A percentile compares a stretch with the other conserved stretches of the same genome.
Conservation (phyloP, 768 basidiomycete genomes). For the Russula griseocarnosa region DNA sequence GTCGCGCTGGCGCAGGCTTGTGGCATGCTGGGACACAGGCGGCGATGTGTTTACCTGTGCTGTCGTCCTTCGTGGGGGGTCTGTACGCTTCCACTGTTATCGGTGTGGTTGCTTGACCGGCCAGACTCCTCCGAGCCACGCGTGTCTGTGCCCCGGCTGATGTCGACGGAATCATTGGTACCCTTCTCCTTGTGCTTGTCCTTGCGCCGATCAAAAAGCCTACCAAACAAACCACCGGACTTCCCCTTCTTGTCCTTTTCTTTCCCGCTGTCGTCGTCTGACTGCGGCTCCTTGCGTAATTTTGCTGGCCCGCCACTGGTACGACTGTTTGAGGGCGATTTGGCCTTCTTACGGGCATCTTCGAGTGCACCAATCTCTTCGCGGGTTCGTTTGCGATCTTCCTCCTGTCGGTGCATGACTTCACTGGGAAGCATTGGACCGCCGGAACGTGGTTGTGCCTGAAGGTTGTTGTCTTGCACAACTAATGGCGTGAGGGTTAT, state of each 20-base stretch:
- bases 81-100: conserved; percentile 11
- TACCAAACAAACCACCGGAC: conserved; percentile 61
- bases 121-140: conserved; percentile 62
- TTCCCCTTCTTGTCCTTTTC: conserved; percentile 63
- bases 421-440: conserved; percentile 40
- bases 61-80: conserved; percentile 35
- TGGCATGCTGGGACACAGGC: conserved; percentile 56
- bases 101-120: conserved; percentile 43
- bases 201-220: conserved; percentile 73
- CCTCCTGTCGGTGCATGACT: conserved; percentile 46
- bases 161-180: conserved; percentile 40
- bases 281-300: conserved; percentile 45
- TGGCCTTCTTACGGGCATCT: conserved; percentile 48
- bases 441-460: conserved; percentile 23
- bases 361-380: conserved; percentile 48
- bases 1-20: conserved; percentile 78
- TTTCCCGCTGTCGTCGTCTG: conserved; percentile 43
- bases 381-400: conserved; percentile 50
- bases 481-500: conserved; percentile 76
- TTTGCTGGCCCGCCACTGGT: conserved; percentile 31
- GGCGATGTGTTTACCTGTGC: conserved; percentile 33
- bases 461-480: conserved; percentile 51
- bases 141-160: conserved; percentile 35
- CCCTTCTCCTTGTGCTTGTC: conserved; percentile 65
- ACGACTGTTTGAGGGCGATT: conserved; percentile 23